Evolutionary conservation across 371 early-diverging fungal genomes (phyloP).

Genomic region (Conidiobolus incongruus): DNA sequence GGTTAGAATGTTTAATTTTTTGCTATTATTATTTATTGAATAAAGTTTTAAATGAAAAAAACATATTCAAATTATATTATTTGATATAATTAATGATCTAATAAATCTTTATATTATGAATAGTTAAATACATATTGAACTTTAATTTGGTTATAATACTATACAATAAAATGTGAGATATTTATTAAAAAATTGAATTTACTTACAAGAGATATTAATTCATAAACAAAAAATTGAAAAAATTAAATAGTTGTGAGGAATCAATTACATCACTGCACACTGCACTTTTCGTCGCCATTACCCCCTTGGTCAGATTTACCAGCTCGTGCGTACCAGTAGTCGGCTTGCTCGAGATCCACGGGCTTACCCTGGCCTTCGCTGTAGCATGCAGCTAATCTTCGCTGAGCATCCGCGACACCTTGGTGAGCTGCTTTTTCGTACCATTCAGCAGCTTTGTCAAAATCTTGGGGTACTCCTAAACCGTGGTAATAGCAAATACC

Average conservation of each 20-base stretch:
- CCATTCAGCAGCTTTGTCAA: constrained; percentile 54
- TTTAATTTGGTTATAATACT: no score
- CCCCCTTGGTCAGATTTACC: constrained; percentile 30
- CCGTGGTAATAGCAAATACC: constrained; percentile 84
- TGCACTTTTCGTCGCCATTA: constrained; percentile 1
- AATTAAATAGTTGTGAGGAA: not conserved
- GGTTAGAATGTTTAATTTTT: no score
- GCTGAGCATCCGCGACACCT: constrained; percentile 73
- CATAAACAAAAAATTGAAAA: no score
- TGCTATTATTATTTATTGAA: no score
- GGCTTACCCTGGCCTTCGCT: constrained; percentile 60
- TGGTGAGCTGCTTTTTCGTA: constrained; percentile 51
- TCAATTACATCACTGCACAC: not conserved
- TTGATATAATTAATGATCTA: no score
- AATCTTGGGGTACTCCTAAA: constrained; percentile 36
- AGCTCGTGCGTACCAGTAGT: constrained; percentile 41
- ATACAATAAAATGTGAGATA: no score
- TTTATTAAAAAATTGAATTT: no score
- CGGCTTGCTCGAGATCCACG: constrained; percentile 28
- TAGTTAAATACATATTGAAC: no score
- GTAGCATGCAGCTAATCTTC: constrained; percentile 66
- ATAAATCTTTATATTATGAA: no score
- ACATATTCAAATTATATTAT: no score
- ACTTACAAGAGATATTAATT: no score
- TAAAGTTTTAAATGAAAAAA: no score